Base-by-base conservation (phyloP, 768 basidiomycete genomes). In the Daedaleopsis nitida region DNA sequence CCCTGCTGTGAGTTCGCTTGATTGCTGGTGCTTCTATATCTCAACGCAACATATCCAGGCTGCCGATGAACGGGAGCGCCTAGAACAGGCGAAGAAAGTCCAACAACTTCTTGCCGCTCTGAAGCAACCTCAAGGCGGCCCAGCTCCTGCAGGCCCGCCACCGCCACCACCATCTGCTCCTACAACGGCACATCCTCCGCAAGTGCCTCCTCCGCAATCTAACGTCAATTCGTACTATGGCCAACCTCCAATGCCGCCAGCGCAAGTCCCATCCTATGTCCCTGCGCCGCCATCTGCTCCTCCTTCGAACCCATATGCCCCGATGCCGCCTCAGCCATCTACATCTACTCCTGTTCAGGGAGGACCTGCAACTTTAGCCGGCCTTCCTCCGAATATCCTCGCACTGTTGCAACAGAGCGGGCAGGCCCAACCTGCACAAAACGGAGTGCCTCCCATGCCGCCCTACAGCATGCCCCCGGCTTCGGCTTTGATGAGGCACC, bases 71-170 rank as follows among this genome's bases (percentile, higher is more conserved):
- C 62, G 62, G 16, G 62, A 64, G 17, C 88, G 93, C 13, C 78
- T 96, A 19, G 94, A 96, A 68, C 91, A 94, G 79, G 92, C 93
- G 9, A 84, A 87, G 57, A 89, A 84, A 73, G 92, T 95, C 10
- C 93, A 94, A 70, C 90, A 93, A 81, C 77, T 93, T 17, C 76
- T 94, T 24, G 92, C 91, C 5, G 92, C 92, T 13, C 75, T 93
- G 49, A 92, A 94, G 68, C 88, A 89, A 60, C 87, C 89, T 11
- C 80, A 81, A 60, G 71, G 71, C 60, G 78, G 76, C 23, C 52
- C 43, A 14, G 55, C 66, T 19, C 65, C 72, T 27, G 73, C 77
- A 42, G 39, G 13, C 11, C 13, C 39, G 39, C 39, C 39, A 17
- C 39, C 39, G 39, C 39, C 39, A 17, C 39, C 39, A 17, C 65